Percentiles rank a stretch among this genome's conserved stretches.
phyloP scores from a whole-genome alignment of 495 filamentous ascomycete species.

The Penicillium ucsense region DNA sequence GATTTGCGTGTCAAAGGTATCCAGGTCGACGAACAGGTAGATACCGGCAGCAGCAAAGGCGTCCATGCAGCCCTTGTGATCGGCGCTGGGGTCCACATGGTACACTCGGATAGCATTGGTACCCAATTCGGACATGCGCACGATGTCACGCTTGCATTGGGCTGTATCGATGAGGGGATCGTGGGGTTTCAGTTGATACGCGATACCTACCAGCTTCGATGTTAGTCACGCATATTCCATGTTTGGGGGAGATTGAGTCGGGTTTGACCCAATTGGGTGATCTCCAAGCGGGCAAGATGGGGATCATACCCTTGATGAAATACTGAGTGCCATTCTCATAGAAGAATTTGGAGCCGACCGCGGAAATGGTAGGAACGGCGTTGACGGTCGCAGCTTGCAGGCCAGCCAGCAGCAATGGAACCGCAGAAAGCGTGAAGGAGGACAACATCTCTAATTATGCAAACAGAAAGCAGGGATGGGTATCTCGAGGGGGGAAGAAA shows the following conservation, averaged over 20 bases:
- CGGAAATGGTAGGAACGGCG: slow-evolving; percentile 48
- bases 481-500: not conserved
- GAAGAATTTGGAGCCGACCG: slow-evolving; percentile 80
- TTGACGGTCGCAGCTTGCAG: slow-evolving; percentile 16
- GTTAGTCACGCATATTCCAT: not conserved
- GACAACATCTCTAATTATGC: slow-evolving; percentile 14
- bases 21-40: slow-evolving; percentile 74
- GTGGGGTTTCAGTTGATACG: slow-evolving; percentile 54
- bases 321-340: slow-evolving; percentile 66
- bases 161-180: slow-evolving; percentile 67
- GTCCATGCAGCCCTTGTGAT: slow-evolving; percentile 69
- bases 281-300: no score
- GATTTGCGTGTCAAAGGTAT: slow-evolving; percentile 74
- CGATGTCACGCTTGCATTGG: slow-evolving; percentile 71
- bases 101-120: slow-evolving; percentile 85
- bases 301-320: slow-evolving; percentile 61
- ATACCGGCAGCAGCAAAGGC: slow-evolving; percentile 64
- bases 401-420: slow-evolving; percentile 22
- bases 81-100: slow-evolving; percentile 60
- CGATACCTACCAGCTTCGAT: slow-evolving; percentile 45
- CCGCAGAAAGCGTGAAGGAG: slow-evolving; percentile 9
- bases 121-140: slow-evolving; percentile 69
- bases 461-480: not conserved
- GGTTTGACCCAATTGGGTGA: not conserved
- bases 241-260: not conserved